These are phyloP conservation scores for Cladophialophora chaetospira DNA, from an alignment of 2,329 filamentous ascomycete genomes.

Conservation along the genomic window DNA sequence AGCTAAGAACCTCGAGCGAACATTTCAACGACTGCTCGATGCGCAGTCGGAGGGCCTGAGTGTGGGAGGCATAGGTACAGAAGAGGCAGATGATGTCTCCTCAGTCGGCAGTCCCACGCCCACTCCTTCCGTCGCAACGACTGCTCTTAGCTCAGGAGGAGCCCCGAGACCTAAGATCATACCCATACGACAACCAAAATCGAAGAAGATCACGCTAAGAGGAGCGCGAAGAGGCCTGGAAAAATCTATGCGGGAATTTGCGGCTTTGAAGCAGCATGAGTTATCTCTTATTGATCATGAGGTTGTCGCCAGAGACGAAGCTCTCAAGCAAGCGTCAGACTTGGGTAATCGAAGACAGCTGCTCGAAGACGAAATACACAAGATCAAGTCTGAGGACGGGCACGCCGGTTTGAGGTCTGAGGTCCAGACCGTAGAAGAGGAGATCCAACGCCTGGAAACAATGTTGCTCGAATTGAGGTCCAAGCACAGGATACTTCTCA, in stretches of 20 bases:
- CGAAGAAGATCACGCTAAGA: constrained; percentile 54
- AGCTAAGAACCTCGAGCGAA: constrained; percentile 57
- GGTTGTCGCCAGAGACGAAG: constrained; percentile 47
- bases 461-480: constrained; percentile 58
- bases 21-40: constrained; percentile 62
- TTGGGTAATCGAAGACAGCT: constrained; percentile 55
- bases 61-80: constrained; percentile 49
- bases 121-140: constrained; percentile 39
- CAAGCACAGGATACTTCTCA: constrained; percentile 55
- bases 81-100: constrained; percentile 43
- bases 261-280: constrained; percentile 60
- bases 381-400: constrained; percentile 51
- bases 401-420: constrained; percentile 53
- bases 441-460: constrained; percentile 61
- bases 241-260: constrained; percentile 58
- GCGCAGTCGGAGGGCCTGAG: constrained; percentile 62
- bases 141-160: constrained; percentile 34
- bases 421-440: constrained; percentile 53
- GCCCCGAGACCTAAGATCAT: constrained; percentile 40
- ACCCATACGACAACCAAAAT: constrained; percentile 42
- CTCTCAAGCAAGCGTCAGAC: constrained; percentile 53
- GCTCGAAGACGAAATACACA: constrained; percentile 52
- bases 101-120: constrained; percentile 53
- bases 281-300: constrained; percentile 52
- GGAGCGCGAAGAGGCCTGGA: constrained; percentile 59